Conservation (phyloP, 2,329 filamentous ascomycete species). For the Sporothrix phasma region DNA sequence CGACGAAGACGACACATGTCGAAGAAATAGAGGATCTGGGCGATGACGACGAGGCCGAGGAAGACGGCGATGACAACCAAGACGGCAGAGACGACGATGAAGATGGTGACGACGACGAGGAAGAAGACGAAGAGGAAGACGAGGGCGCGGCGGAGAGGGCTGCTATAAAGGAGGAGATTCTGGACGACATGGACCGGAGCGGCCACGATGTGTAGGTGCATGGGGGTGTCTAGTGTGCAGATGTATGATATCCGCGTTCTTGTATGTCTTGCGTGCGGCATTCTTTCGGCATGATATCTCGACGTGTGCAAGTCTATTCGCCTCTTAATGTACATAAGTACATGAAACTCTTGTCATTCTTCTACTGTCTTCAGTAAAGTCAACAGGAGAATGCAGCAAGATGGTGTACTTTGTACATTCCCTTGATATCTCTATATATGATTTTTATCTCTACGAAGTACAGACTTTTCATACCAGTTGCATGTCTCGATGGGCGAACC, state of each 20-base stretch:
- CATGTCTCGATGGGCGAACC: too few relatives aligned
- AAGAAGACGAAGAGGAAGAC: not conserved
- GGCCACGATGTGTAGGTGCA: not conserved
- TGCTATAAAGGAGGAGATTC: slow-evolving; percentile 9
- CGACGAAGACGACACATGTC: not conserved
- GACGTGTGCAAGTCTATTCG: too few relatives aligned
- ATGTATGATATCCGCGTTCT: not conserved
- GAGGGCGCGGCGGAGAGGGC: slow-evolving; percentile 1
- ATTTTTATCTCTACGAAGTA: too few relatives aligned
- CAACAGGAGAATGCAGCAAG: too few relatives aligned
- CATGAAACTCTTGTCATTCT: too few relatives aligned
- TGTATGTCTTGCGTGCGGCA: not conserved
- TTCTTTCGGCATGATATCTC: not conserved
- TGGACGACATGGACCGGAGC: slow-evolving; percentile 6
- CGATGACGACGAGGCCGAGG: slow-evolving; percentile 5
- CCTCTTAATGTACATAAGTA: too few relatives aligned
- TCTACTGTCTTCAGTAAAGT: too few relatives aligned
- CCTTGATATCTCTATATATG: too few relatives aligned
- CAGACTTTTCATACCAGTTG: too few relatives aligned
- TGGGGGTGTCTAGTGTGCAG: not conserved
- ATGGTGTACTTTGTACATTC: too few relatives aligned
- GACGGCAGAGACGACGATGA: slow-evolving; percentile 8
- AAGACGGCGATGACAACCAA: not conserved
- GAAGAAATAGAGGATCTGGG: slow-evolving; percentile 10
- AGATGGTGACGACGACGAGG: slow-evolving; percentile 13